A percentile compares a stretch with the other conserved stretches of the same genome.
phyloP scores from a whole-genome alignment of 495 filamentous ascomycete genomes.

The Margaritispora aquatica region DNA sequence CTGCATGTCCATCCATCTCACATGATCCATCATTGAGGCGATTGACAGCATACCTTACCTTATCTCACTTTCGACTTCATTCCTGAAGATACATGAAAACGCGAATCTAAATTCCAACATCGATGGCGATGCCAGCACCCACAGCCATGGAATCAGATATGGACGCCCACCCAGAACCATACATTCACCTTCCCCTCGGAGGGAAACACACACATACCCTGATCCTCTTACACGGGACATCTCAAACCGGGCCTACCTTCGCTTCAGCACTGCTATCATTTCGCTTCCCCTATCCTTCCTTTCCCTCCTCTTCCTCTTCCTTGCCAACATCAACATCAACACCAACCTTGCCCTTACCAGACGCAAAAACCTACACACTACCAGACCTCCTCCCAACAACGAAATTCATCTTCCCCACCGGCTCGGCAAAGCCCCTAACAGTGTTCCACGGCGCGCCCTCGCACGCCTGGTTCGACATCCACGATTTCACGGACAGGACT shows the following conservation, averaged over 20 bases:
- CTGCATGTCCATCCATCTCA: no score
- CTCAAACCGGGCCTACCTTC: conserved; percentile 3
- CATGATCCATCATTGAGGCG: no score
- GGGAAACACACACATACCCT: conserved; percentile 12
- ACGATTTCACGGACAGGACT: conserved; percentile 11
- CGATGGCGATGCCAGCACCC: no score
- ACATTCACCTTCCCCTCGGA: not conserved
- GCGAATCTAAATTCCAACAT: no score
- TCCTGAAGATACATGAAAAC: no score
- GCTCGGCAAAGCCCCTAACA: not conserved
- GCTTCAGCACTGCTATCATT: not conserved
- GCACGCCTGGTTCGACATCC: conserved; percentile 19
- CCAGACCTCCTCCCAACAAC: conserved; percentile 3
- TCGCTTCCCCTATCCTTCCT: not conserved
- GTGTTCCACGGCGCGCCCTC: conserved; percentile 3
- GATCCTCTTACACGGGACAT: conserved; percentile 19
- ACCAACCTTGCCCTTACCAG: not conserved
- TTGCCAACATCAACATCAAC: not conserved
- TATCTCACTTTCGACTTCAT: no score
- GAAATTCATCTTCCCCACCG: conserved; percentile 18
- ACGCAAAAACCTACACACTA: conserved; percentile 1
- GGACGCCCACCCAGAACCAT: not conserved
- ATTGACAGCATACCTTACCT: no score
- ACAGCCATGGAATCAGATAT: not conserved
- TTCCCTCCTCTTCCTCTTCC: not conserved